Evolutionary conservation across 176 grass and related monocot genomes (phyloP), one percentile per base, ranked within the genome.

Genomic region (Alloteropsis semialata): DNA sequence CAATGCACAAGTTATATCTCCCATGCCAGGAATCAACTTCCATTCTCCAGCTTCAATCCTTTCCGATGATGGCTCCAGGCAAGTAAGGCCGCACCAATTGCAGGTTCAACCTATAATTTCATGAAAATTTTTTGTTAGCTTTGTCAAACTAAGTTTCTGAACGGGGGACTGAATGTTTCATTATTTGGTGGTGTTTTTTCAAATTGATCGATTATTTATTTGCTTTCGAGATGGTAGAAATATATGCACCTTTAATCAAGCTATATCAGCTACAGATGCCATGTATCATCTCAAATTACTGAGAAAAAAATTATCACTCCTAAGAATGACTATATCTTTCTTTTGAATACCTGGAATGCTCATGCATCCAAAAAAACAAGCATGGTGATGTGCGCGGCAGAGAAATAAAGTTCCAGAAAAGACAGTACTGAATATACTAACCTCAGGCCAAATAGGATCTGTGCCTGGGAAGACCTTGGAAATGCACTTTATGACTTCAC

Each of bases 81-180:
- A 53, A 99, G 82, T 30, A 99, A 87, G 45, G 96, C 96, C 30
- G 96, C 93, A 38, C 96, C 96, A 33, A 96, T 76, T 44, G 96
- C 96, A 39, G 96, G 96, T 61, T 99, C 96, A 33, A 99, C 89
- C 96, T 98, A 76, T 62, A 63, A 81, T 71, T 34, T 27, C n/a
- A 56, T 70, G 71, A 38, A 30, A 77, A 45, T 49, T 12, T 8
- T 19, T 28, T 45, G 58, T 76, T 89, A 70, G 36, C 70, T 21
- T 45, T 25, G 12, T 21, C 34, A 75, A 6, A 34, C 14, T 48
- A 21, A 56, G 13, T 56, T 43, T 8, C 44, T 57, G 22, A 81
- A 25, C 8, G 11, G 28, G 55, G 38, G 18, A n/a, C n/a, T n/a
- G n/a, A n/a, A n/a, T n/a, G n/a, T n/a, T n/a, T n/a, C n/a, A n/a